These are phyloP conservation scores for Zizania latifolia DNA, from an alignment of 176 grass and related monocot species.

Conservation along the genomic window DNA sequence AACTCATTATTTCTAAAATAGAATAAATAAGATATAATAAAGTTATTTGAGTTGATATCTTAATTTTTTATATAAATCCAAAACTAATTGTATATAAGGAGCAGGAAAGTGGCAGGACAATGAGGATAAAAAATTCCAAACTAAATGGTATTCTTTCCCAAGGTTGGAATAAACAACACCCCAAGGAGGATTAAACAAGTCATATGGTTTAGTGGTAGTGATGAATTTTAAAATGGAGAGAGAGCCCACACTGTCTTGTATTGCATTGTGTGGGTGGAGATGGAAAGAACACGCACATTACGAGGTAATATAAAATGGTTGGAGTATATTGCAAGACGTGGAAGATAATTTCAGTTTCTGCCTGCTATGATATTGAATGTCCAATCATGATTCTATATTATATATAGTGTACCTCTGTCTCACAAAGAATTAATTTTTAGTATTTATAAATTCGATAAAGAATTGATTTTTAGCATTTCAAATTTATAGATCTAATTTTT, in stretches of 20 bases:
- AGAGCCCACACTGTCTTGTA: slow-evolving; percentile 30
- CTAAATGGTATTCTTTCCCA: slow-evolving; percentile 1
- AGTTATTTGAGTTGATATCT: no score
- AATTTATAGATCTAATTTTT: no score
- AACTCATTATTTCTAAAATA: no score
- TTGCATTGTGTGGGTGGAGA: slow-evolving; percentile 32
- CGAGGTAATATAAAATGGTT: slow-evolving; percentile 52
- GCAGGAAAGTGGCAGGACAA: neutral
- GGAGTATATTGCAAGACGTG: slow-evolving; percentile 48
- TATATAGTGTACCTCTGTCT: no score
- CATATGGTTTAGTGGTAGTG: neutral
- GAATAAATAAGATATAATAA: no score
- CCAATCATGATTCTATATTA: slow-evolving; percentile 19
- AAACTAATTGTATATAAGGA: no score
- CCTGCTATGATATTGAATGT: slow-evolving; percentile 21
- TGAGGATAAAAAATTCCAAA: neutral
- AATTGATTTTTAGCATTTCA: no score
- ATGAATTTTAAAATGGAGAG: slow-evolving; percentile 6
- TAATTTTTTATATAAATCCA: no score
- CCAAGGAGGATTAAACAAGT: slow-evolving; percentile 10
- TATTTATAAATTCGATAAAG: no score
- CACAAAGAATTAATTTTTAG: no score
- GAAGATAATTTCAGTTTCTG: slow-evolving; percentile 4
- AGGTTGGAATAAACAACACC: slow-evolving; percentile 26
- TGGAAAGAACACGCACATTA: slow-evolving; percentile 45